Conservation (phyloP, 331 rosid species). For the Cydonia oblonga region DNA sequence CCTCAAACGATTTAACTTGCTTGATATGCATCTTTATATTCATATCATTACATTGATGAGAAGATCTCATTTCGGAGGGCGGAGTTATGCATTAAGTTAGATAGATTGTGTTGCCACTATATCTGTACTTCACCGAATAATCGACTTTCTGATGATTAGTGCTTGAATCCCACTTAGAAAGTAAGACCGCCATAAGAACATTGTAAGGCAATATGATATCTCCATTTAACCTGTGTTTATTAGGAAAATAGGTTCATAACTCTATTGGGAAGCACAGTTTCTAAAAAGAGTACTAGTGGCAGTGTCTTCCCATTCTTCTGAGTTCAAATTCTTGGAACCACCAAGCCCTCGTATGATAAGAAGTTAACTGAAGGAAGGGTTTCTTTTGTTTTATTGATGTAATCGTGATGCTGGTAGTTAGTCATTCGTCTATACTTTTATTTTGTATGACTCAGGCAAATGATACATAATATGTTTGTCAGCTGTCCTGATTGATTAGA, state of each 20-base stretch:
- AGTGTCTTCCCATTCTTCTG: too few species aligned
- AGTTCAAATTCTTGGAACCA: neutral
- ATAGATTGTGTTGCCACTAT: neutral
- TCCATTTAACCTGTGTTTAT: too few species aligned
- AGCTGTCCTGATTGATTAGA: constrained; percentile 32
- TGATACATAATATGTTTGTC: constrained; percentile 12
- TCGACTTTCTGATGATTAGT: too few species aligned
- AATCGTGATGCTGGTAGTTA: neutral
- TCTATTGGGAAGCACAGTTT: too few species aligned
- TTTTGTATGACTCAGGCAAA: constrained; percentile 13
- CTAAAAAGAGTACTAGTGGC: too few species aligned
- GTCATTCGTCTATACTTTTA: constrained; percentile 5
- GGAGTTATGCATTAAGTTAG: too few species aligned
- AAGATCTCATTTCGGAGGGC: neutral
- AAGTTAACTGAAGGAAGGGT: neutral
- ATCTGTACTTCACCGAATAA: too few species aligned
- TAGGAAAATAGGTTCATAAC: too few species aligned
- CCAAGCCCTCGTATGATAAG: neutral
- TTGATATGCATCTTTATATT: neutral
- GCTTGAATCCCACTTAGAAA: too few species aligned
- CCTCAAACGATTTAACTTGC: neutral
- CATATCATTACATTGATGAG: neutral
- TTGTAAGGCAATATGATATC: too few species aligned
- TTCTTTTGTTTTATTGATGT: constrained; percentile 4
- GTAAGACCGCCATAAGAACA: too few species aligned